These are phyloP conservation scores for Rhodosporidiobolus odoratus DNA, from an alignment of 768 basidiomycete species.

Conservation along the genomic window DNA sequence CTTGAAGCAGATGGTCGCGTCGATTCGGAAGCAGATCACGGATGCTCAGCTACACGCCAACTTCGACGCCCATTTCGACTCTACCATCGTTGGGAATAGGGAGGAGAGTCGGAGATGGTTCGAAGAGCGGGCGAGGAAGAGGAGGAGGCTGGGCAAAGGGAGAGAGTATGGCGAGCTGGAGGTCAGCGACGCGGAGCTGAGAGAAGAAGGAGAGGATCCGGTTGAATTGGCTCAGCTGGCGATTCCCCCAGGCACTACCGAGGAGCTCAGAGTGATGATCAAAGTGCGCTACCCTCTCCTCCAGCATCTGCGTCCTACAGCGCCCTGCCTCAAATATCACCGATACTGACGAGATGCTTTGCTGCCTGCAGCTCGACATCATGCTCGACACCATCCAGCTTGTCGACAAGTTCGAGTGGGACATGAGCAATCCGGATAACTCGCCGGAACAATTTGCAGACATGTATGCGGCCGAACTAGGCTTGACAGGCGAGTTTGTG, in stretches of 20 bases:
- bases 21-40: slow-evolving; percentile 71
- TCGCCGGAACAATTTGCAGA: slow-evolving; percentile 91
- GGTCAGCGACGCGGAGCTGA: slow-evolving; percentile 49
- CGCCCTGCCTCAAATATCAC: not conserved
- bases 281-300: slow-evolving; percentile 57
- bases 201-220: slow-evolving; percentile 56
- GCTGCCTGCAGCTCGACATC: slow-evolving; percentile 70
- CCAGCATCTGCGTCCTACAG: too few relatives aligned
- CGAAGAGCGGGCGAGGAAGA: slow-evolving; percentile 47
- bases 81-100: slow-evolving; percentile 37
- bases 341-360: not conserved
- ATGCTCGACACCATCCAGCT: slow-evolving; percentile 87
- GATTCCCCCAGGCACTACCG: slow-evolving; percentile 40
- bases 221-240: slow-evolving; percentile 54
- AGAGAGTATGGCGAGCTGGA: slow-evolving; percentile 3
- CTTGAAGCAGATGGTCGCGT: slow-evolving; percentile 57
- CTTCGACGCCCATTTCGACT: slow-evolving; percentile 37
- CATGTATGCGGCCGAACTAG: slow-evolving; percentile 76
- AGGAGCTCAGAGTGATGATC: slow-evolving; percentile 87
- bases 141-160: slow-evolving; percentile 35
- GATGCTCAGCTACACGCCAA: slow-evolving; percentile 41
- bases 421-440: slow-evolving; percentile 69
- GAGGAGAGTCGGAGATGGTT: slow-evolving; percentile 38
- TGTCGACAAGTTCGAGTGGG: slow-evolving; percentile 98
- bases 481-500: slow-evolving; percentile 87